Base-by-base conservation (phyloP, 768 basidiomycete species). In the Suillus subaureus region DNA sequence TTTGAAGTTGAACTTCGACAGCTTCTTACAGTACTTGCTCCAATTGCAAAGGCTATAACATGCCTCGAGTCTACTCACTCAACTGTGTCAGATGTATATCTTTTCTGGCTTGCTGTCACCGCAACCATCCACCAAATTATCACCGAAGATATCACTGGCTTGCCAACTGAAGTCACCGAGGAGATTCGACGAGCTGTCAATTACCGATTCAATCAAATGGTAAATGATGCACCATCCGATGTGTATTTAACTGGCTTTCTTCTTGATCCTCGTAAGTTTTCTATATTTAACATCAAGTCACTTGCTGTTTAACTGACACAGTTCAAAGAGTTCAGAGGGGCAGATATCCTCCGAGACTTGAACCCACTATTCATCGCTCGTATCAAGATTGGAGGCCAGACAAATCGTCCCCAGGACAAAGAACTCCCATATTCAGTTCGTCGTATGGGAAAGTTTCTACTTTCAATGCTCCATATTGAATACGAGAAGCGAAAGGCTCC, bases 321-420 rank as follows among this genome's bases (percentile, higher is more conserved):
- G 33, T 47, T 47, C n/a, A 47, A 47, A 47, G 47, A 47, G 23
- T 47, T 47, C 47, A 47, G 47, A 47, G 47, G 47, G n/a, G 47
- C 47, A 47, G 47, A 47, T 47, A 23, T 47, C 13, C 47, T 47
- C 47, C 47, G 4, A 11, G 47, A 47, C 47, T 11, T 47, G n/a
- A 47, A 47, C 47, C 47, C 47, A 47, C 47, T 47, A 6, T 11
- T 12, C 12, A 47, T 47, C n/a, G n/a, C 45, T 47, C 45, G 1
- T 47, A 47, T 47, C 45, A 47, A 47, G 45, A 47, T 47, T 11
- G 45, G 45, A 47, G 45, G 45, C 45, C n/a, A 47, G n/a, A 47
- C 21, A 0, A 47, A 47, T 11, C 8, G n/a, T 11, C 45, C n/a
- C 45, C 21, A 47, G 45, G 45, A 47, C 45, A n/a, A 47, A n/a